Evolutionary conservation across 2,329 filamentous ascomycete species (phyloP).

Genomic region (Aspergillus sp.): DNA sequence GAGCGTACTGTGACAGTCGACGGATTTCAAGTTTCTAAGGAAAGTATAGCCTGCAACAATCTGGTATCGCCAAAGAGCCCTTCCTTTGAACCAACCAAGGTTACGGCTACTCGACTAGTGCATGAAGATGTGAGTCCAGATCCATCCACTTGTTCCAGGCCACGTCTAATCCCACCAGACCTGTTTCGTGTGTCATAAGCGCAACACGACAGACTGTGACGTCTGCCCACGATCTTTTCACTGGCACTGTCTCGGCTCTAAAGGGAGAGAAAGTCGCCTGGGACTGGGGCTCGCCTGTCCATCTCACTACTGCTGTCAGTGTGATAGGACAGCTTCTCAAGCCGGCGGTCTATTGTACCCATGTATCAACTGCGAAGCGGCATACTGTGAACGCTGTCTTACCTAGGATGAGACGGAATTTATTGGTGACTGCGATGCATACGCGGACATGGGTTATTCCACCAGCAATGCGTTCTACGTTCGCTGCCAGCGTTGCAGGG

Average conservation of each 20-base stretch:
- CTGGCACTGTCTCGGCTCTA: constrained; percentile 43
- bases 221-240: constrained; percentile 58
- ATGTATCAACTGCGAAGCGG: constrained; percentile 55
- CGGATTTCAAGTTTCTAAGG: constrained; percentile 56
- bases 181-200: constrained; percentile 15
- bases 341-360: constrained; percentile 45
- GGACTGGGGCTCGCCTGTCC: constrained; percentile 40
- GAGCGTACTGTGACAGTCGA: constrained; percentile 57
- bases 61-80: constrained; percentile 21
- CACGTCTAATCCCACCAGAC: constrained; percentile 9
- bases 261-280: neutral
- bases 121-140: constrained; percentile 42
- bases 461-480: constrained; percentile 51
- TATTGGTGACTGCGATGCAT: constrained; percentile 50
- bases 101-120: constrained; percentile 20
- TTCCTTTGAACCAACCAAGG: neutral
- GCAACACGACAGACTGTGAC: constrained; percentile 9
- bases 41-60: constrained; percentile 52
- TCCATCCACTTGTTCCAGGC: too few relatives aligned
- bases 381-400: constrained; percentile 59
- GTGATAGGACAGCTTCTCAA: constrained; percentile 49
- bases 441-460: constrained; percentile 48
- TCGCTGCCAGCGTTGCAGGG: constrained; percentile 4
- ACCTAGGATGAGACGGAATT: constrained; percentile 51
- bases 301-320: constrained; percentile 55